Percentiles rank a stretch among this genome's conserved stretches.
Conservation (phyloP, 306 rosid genomes). For the Prunus kanzakura region DNA sequence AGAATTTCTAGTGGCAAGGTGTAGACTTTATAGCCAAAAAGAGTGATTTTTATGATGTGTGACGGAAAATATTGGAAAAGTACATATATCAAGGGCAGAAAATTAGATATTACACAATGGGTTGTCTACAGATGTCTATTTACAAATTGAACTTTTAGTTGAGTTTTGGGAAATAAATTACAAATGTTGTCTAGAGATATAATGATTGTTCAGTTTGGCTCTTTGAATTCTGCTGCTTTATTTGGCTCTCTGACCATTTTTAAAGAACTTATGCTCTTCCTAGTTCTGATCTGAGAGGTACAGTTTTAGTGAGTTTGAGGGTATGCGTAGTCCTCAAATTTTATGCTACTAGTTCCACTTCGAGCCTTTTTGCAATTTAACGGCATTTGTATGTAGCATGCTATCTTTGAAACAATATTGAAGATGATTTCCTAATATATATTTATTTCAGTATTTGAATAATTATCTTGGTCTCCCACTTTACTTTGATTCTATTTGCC, state of each 20-base stretch:
- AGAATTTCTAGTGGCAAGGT: neutral
- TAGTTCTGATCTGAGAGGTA: neutral
- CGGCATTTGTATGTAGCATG: neutral
- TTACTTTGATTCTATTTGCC: neutral
- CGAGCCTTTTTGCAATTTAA: neutral
- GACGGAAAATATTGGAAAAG: neutral
- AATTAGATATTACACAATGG: neutral
- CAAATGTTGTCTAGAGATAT: neutral
- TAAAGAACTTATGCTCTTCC: neutral
- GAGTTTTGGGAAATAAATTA: neutral
- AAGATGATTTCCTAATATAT: slow-evolving; percentile 11
- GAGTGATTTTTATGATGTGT: neutral
- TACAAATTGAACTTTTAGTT: neutral
- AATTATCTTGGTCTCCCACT: neutral
- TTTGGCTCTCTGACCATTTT: neutral
- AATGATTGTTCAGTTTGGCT: neutral
- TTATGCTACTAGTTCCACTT: slow-evolving; percentile 1
- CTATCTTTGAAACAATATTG: neutral
- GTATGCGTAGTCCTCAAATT: neutral
- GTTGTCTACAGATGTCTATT: neutral
- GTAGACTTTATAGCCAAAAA: neutral
- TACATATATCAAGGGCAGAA: neutral
- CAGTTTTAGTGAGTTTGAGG: neutral
- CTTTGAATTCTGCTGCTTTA: neutral
- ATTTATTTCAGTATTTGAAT: slow-evolving; percentile 12